Evolutionary conservation across 345 rosid genomes (phyloP).

Genomic region (Rhodomyrtus tomentosa): DNA sequence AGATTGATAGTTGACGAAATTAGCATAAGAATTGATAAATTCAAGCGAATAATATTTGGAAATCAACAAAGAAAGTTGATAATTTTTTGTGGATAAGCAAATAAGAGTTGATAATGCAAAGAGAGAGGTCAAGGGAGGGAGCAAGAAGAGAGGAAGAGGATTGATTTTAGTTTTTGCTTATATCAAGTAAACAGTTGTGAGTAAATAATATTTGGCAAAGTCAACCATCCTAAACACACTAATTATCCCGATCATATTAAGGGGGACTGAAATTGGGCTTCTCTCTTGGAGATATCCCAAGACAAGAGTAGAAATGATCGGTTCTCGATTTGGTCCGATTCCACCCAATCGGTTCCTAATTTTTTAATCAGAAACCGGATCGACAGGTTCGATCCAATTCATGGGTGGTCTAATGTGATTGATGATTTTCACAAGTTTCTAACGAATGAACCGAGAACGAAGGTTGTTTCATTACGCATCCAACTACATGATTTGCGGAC

Average conservation of each 20-base stretch:
- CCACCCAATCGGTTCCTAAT: no score
- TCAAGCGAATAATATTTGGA: neutral
- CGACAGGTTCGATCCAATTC: no score
- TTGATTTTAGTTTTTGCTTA: neutral
- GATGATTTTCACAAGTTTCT: no score
- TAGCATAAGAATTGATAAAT: neutral
- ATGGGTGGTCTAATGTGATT: no score
- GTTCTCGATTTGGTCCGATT: no score
- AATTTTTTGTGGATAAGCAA: neutral
- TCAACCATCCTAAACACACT: neutral
- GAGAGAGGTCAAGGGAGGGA: neutral
- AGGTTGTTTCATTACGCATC: no score
- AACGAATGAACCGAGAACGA: no score
- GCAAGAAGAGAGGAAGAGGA: neutral
- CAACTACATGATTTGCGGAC: no score
- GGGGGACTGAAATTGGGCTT: neutral
- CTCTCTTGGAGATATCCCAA: neutral
- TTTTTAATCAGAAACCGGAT: no score
- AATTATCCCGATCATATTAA: neutral
- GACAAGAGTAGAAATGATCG: no score
- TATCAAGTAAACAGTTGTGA: neutral
- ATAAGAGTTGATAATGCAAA: neutral
- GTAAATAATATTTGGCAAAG: neutral
- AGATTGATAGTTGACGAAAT: neutral
- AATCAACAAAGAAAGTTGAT: neutral